A percentile compares a stretch with the other conserved stretches of the same genome.
phyloP scores from a whole-genome alignment of 1,284 basidiomycete species.

The Puccinia sorghi region DNA sequence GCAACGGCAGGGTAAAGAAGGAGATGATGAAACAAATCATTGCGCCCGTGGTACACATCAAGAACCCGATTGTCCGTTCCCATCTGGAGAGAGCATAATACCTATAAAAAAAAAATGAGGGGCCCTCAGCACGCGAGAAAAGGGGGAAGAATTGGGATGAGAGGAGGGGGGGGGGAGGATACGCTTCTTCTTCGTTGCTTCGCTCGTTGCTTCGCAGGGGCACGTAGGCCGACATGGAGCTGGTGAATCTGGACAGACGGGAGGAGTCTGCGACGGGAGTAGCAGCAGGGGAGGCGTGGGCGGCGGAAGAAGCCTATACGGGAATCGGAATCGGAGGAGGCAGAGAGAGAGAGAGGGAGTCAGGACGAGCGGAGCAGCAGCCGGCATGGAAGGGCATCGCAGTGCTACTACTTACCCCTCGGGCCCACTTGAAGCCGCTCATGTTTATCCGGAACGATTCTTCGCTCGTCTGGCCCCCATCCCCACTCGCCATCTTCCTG shows the following conservation, averaged over 20 bases:
- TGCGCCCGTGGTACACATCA: constrained; percentile 83
- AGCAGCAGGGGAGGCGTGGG: background rate
- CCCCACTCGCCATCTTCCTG: too few species aligned
- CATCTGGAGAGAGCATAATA: constrained; percentile 81
- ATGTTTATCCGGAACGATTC: constrained; percentile 6
- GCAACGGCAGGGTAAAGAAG: constrained; percentile 74
- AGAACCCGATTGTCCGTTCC: constrained; percentile 94
- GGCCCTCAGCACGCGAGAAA: too few species aligned
- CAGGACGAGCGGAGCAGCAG: too few species aligned
- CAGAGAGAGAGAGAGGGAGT: too few species aligned
- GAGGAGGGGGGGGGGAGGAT: constrained; percentile 56
- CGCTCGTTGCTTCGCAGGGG: constrained; percentile 79
- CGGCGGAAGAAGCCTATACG: background rate
- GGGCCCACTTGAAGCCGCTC: constrained; percentile 35
- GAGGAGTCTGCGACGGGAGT: constrained; percentile 58
- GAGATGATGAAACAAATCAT: constrained; percentile 92
- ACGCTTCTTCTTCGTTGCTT: constrained; percentile 94
- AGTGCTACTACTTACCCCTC: constrained; percentile 33
- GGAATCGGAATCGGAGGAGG: background rate
- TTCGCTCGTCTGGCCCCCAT: background rate
- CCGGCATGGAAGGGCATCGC: too few species aligned
- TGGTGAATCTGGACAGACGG: constrained; percentile 58
- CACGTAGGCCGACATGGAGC: constrained; percentile 70
- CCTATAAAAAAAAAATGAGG: constrained; percentile 24
- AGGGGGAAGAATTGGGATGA: background rate